Percentiles rank a stretch among this genome's conserved stretches.
Evolutionary conservation across 208 protist species (phyloP).

Genomic region (Leishmania amazonensis): DNA sequence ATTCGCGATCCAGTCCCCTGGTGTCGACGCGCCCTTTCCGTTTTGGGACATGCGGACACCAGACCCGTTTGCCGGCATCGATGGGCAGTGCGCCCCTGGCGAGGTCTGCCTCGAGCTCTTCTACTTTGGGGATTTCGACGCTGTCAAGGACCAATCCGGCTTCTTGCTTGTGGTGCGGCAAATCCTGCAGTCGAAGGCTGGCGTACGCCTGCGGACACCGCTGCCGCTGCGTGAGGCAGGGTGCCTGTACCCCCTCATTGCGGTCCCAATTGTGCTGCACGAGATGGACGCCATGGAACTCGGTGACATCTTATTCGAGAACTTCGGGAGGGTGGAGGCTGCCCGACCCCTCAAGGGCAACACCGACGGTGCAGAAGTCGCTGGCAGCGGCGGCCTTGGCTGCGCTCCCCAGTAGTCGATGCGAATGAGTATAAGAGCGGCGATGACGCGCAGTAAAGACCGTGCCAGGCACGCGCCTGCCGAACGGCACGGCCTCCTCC

Average conservation of each 20-base stretch:
- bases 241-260: constrained; percentile 85
- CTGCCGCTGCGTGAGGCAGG: constrained; percentile 70
- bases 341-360: constrained; percentile 7
- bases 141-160: constrained; percentile 45
- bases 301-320: constrained; percentile 68
- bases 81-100: constrained; percentile 38
- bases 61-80: constrained; percentile 32
- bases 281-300: constrained; percentile 78
- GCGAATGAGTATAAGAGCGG: too few relatives aligned
- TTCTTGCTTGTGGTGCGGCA: constrained; percentile 53
- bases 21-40: constrained; percentile 51
- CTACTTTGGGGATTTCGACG: constrained; percentile 76
- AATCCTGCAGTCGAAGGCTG: constrained; percentile 46
- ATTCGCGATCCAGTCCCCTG: constrained; percentile 64
- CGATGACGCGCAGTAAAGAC: not conserved
- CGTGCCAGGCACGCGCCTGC: not conserved
- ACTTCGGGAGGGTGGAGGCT: constrained; percentile 55
- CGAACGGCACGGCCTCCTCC: not conserved
- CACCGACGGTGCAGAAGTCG: constrained; percentile 19
- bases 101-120: constrained; percentile 81
- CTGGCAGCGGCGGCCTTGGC: constrained; percentile 7
- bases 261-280: constrained; percentile 54
- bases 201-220: constrained; percentile 52
- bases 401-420: constrained; percentile 17
- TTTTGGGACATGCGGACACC: constrained; percentile 79